phyloP scores from a whole-genome alignment of 1,139 yeast species.

The Zygoascus sp. region DNA sequence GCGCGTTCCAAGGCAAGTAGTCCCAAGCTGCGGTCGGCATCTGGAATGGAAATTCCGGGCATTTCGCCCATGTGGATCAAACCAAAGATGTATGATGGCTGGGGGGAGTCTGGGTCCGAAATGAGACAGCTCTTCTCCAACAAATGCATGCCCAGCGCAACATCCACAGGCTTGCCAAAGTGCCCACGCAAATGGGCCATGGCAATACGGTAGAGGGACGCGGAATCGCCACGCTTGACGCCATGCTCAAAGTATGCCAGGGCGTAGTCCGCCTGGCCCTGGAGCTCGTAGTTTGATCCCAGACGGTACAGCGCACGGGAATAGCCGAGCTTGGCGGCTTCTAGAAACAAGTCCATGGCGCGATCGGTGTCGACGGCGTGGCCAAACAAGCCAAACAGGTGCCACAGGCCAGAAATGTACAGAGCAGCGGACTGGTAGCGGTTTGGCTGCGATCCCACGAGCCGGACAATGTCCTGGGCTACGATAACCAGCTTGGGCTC shows the following conservation, averaged over 20 bases:
- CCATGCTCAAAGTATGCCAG: slow-evolving; percentile 34
- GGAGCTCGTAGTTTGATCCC: slow-evolving; percentile 33
- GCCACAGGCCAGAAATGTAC: slow-evolving; percentile 33
- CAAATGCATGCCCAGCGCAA: slow-evolving; percentile 28
- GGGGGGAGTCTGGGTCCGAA: slow-evolving; percentile 39
- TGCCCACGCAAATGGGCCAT: slow-evolving; percentile 37
- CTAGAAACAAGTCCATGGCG: slow-evolving; percentile 31
- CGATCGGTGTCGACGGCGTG: slow-evolving; percentile 18
- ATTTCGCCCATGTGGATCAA: slow-evolving; percentile 36
- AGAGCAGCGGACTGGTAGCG: slow-evolving; percentile 30
- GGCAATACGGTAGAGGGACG: slow-evolving; percentile 36
- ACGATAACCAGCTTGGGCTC: slow-evolving; percentile 24
- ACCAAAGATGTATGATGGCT: slow-evolving; percentile 37
- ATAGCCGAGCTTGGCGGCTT: slow-evolving; percentile 33
- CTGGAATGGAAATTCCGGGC: slow-evolving; percentile 17
- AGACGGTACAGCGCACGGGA: slow-evolving; percentile 37
- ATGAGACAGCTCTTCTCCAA: slow-evolving; percentile 31
- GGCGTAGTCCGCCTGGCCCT: slow-evolving; percentile 30
- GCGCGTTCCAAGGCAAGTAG: slow-evolving; percentile 34
- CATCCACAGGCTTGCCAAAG: slow-evolving; percentile 28
- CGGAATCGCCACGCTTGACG: slow-evolving; percentile 33
- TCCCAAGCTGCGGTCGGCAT: slow-evolving; percentile 25
- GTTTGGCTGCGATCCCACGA: slow-evolving; percentile 21
- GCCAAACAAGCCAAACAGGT: slow-evolving; percentile 30
- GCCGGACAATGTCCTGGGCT: slow-evolving; percentile 28